Evolutionary conservation across 305 asterid species (phyloP).

Genomic region (Fraxinus angustifolia): DNA sequence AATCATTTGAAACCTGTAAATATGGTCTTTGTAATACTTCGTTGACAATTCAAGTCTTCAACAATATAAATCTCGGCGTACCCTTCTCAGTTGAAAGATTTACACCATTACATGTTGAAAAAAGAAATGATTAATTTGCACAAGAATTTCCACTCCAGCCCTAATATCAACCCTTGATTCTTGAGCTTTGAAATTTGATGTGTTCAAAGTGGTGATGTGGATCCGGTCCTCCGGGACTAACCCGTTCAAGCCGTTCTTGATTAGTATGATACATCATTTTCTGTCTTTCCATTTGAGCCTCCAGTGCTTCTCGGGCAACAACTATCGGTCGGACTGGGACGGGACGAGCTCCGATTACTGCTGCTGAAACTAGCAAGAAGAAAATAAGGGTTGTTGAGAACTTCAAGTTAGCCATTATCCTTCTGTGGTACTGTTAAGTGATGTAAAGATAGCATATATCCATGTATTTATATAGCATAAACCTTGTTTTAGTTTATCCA

Average conservation of each 20-base stretch:
- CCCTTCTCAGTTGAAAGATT: background rate
- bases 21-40: too few relatives aligned
- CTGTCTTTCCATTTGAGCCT: slow-evolving; percentile 34
- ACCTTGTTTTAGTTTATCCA: background rate
- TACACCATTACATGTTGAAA: too few relatives aligned
- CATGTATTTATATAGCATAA: slow-evolving; percentile 15
- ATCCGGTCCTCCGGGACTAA: slow-evolving; percentile 70
- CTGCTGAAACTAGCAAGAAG: slow-evolving; percentile 19
- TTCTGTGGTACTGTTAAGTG: background rate
- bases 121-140: too few relatives aligned
- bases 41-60: background rate
- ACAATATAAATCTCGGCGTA: background rate
- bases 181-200: slow-evolving; percentile 15
- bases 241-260: slow-evolving; percentile 44
- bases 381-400: slow-evolving; percentile 32
- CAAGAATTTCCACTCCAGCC: background rate
- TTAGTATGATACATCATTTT: slow-evolving; percentile 8
- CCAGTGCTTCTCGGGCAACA: slow-evolving; percentile 47
- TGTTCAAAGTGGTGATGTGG: slow-evolving; percentile 56
- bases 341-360: too few relatives aligned
- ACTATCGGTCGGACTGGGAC: slow-evolving; percentile 40
- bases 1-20: too few relatives aligned
- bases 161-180: background rate
- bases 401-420: slow-evolving; percentile 37
- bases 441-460: background rate